Conservation (phyloP, 2,329 filamentous ascomycete species). For the Shiraia bambusicola region DNA sequence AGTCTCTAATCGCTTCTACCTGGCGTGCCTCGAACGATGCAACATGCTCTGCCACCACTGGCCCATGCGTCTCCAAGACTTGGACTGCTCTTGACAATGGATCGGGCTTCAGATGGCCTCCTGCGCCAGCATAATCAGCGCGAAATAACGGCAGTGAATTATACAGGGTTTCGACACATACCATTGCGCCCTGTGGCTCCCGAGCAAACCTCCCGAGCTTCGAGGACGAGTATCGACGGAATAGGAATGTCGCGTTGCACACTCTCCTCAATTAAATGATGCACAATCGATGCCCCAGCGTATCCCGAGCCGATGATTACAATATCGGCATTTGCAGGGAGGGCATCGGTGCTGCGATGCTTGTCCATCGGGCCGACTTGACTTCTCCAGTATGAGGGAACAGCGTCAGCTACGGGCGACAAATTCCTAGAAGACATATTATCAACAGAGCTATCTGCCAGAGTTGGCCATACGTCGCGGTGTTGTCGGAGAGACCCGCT, state of each 20-base stretch:
- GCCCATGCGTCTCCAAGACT: constrained; percentile 4
- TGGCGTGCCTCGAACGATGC: constrained; percentile 16
- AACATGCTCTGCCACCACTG: constrained; percentile 12
- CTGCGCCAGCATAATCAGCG: not conserved
- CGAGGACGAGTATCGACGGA: constrained; percentile 40
- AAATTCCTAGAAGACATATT: too few relatives aligned
- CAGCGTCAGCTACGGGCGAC: too few relatives aligned
- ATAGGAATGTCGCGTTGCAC: not conserved
- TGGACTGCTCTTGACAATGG: constrained; percentile 11
- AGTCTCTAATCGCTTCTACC: constrained; percentile 7
- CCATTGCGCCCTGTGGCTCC: constrained; percentile 59
- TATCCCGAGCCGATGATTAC: constrained; percentile 17
- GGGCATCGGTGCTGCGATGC: constrained; percentile 12
- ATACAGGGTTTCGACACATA: too few relatives aligned
- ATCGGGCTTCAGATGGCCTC: constrained; percentile 43
- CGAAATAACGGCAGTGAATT: not conserved
- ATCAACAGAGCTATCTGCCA: too few relatives aligned
- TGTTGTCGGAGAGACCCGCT: too few relatives aligned
- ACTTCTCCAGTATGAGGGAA: too few relatives aligned
- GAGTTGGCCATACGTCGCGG: too few relatives aligned
- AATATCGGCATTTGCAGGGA: constrained; percentile 6
- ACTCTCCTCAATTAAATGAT: constrained; percentile 9
- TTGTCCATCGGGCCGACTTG: constrained; percentile 6
- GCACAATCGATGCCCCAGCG: constrained; percentile 11
- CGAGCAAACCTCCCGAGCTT: constrained; percentile 53